Conservation (phyloP, 768 basidiomycete genomes). For the Pulveroboletus ravenelii region DNA sequence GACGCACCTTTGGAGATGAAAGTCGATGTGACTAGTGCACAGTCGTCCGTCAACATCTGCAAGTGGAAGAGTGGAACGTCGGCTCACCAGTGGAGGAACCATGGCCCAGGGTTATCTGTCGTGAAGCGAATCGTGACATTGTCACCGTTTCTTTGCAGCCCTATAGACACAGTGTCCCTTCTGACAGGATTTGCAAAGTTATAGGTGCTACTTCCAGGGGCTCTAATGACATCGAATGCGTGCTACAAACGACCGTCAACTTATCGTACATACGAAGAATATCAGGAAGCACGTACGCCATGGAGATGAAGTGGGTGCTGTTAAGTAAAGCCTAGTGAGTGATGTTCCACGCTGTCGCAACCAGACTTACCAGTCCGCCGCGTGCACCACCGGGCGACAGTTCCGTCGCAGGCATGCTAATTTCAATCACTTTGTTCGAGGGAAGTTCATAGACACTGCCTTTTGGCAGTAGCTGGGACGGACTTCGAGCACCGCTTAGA, state of each 20-base stretch:
- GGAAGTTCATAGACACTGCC: slow-evolving; percentile 42
- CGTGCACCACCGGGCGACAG: slow-evolving; percentile 1
- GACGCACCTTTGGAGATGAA: slow-evolving; percentile 18
- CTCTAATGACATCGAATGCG: slow-evolving; percentile 37
- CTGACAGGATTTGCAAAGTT: slow-evolving; percentile 49
- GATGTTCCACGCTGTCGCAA: background rate
- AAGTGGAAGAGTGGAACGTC: no score
- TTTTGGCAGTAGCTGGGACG: slow-evolving; percentile 37
- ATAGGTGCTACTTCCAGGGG: slow-evolving; percentile 33
- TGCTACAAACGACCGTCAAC: slow-evolving; percentile 27
- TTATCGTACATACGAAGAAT: background rate
- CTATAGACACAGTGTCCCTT: slow-evolving; percentile 43
- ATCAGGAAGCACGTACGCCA: slow-evolving; percentile 31
- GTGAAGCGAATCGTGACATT: slow-evolving; percentile 53
- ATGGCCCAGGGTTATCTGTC: slow-evolving; percentile 52
- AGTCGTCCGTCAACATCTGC: background rate
- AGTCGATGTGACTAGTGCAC: slow-evolving; percentile 18
- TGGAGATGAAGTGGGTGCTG: slow-evolving; percentile 42
- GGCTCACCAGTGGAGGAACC: slow-evolving; percentile 22
- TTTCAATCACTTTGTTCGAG: slow-evolving; percentile 40
- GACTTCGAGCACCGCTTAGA: background rate
- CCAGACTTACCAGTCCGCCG: slow-evolving; percentile 11
- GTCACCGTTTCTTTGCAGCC: slow-evolving; percentile 26
- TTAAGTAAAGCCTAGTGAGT: background rate
- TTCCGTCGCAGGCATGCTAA: slow-evolving; percentile 31